Conservation (phyloP, 192 early-diverging fungal species). For the Coemansia biformis region DNA sequence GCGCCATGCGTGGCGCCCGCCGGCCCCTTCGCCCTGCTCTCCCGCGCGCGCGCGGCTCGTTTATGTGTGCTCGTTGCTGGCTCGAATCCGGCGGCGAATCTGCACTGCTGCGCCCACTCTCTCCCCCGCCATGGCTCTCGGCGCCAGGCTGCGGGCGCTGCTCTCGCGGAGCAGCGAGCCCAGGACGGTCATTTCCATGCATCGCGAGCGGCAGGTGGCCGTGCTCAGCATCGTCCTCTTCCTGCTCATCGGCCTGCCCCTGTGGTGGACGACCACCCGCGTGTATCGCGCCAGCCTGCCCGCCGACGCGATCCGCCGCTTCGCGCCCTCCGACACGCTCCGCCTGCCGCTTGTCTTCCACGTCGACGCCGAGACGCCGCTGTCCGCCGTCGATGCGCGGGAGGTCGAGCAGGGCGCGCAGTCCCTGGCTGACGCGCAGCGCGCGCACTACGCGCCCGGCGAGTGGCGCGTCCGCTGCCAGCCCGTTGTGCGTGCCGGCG, state of each 20-base stretch:
- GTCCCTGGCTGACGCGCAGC: conserved; percentile 12
- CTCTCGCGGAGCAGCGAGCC: conserved; percentile 12
- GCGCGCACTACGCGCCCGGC: conserved; percentile 2
- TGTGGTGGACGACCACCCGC: conserved; percentile 50
- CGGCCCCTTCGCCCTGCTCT: too few species aligned
- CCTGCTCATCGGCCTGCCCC: conserved; percentile 34
- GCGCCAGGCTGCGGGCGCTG: conserved; percentile 24
- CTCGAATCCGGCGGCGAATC: too few species aligned
- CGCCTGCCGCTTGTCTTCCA: conserved; percentile 24
- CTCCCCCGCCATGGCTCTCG: conserved; percentile 7
- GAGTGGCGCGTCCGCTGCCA: conserved; percentile 24
- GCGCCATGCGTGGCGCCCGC: too few species aligned
- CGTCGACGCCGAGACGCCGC: conserved; percentile 16
- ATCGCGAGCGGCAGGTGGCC: conserved; percentile 35
- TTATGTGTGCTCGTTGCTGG: too few species aligned
- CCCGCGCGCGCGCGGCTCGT: too few species aligned
- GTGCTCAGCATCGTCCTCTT: conserved; percentile 34
- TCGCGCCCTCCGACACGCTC: conserved; percentile 13
- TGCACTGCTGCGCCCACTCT: too few species aligned
- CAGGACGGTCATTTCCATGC: conserved; percentile 31
- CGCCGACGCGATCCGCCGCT: conserved; percentile 9
- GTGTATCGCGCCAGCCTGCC: conserved; percentile 49
- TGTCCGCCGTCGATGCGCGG: neutral
- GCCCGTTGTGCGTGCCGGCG: neutral
- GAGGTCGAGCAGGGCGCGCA: conserved; percentile 5